These are phyloP conservation scores for Diplogelasinospora grovesii DNA, from an alignment of 495 filamentous ascomycete genomes.

Conservation along the genomic window DNA sequence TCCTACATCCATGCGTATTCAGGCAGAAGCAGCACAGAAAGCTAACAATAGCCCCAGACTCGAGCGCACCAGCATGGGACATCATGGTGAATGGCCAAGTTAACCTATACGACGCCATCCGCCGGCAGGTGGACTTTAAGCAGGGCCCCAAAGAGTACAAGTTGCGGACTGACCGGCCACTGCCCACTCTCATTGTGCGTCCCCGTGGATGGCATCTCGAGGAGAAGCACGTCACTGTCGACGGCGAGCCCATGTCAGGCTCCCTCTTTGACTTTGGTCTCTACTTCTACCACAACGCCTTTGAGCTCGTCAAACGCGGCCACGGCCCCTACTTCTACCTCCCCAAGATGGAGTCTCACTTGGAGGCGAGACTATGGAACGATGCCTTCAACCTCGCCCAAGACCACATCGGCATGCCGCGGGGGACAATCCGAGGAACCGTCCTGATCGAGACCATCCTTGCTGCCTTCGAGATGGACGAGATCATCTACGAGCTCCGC, in stretches of 20 bases:
- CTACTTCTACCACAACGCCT: constrained; percentile 98
- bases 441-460: constrained; percentile 98
- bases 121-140: constrained; percentile 94
- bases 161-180: constrained; percentile 74
- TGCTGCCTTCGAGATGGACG: constrained; percentile 99
- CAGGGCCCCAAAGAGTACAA: constrained; percentile 94
- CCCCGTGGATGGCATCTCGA: constrained; percentile 93
- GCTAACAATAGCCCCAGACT: constrained; percentile 52
- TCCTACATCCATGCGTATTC: neutral
- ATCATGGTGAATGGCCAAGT: constrained; percentile 99
- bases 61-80: constrained; percentile 95
- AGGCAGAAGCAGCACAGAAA: neutral
- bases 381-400: constrained; percentile 96
- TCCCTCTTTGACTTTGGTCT: constrained; percentile 96
- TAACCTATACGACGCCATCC: constrained; percentile 96
- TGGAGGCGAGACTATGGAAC: constrained; percentile 97
- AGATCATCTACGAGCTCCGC: constrained; percentile 99
- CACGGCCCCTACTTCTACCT: constrained; percentile 98
- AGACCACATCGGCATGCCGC: constrained; percentile 80
- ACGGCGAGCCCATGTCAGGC: constrained; percentile 91
- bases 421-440: constrained; percentile 91
- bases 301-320: constrained; percentile 77
- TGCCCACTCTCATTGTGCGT: constrained; percentile 80
- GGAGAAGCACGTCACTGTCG: constrained; percentile 96
- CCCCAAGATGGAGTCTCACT: constrained; percentile 98